Percentiles rank a stretch among this genome's conserved stretches.
Evolutionary conservation across 116 monocot species (phyloP).

Genomic region (Posidonia oceanica): DNA sequence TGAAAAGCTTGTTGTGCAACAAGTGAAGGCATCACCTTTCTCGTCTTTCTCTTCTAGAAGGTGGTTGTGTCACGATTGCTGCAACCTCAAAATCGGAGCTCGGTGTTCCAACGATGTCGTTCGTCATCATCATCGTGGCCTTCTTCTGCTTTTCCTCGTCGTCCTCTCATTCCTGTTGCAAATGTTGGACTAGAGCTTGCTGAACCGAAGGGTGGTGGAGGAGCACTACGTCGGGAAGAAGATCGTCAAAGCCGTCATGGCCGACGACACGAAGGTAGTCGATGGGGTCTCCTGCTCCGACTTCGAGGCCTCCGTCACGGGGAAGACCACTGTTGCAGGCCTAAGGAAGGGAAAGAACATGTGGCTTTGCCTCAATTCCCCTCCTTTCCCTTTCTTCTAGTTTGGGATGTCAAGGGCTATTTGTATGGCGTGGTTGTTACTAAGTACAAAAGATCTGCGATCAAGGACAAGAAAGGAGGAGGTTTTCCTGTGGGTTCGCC

Average conservation of each 20-base stretch:
- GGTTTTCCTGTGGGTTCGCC: too few relatives aligned
- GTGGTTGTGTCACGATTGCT: too few relatives aligned
- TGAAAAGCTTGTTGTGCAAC: too few relatives aligned
- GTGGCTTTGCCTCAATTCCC: constrained; percentile 83
- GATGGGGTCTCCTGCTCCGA: too few relatives aligned
- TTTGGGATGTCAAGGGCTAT: constrained; percentile 87
- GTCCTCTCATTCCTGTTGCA: too few relatives aligned
- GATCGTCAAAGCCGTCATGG: constrained; percentile 37
- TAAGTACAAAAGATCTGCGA: constrained; percentile 77
- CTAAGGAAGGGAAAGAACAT: constrained; percentile 86
- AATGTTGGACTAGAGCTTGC: too few relatives aligned
- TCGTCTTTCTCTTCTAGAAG: too few relatives aligned
- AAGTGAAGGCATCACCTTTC: too few relatives aligned
- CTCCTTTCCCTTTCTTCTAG: constrained; percentile 92
- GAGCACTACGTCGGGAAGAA: constrained; percentile 56
- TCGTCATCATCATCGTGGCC: too few relatives aligned
- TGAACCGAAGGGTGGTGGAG: constrained; percentile 69
- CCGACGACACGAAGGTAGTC: constrained; percentile 77
- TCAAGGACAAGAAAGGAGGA: constrained; percentile 42
- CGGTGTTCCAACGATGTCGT: too few relatives aligned
- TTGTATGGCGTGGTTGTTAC: constrained; percentile 79
- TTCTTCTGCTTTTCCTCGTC: too few relatives aligned
- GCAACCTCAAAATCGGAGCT: too few relatives aligned
- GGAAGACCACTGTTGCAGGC: constrained; percentile 61
- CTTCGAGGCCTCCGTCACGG: constrained; percentile 43